Base-by-base conservation (phyloP, 768 basidiomycete species). In the Coprinopsis marcescibilis region DNA sequence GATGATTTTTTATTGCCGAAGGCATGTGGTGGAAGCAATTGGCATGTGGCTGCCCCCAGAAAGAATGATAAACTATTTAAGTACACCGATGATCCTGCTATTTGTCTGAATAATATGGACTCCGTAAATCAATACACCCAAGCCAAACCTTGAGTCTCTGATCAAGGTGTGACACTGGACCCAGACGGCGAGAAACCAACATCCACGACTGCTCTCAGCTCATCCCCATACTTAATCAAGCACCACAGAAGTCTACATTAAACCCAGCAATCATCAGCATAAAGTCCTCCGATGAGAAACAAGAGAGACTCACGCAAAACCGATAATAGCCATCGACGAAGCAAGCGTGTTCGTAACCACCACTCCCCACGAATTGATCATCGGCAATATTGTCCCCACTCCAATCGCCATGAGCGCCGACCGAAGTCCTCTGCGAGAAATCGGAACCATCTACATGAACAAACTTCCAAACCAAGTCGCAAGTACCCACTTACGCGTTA, bases 201-300 rank as follows among this genome's bases (percentile, higher is more conserved):
- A 20, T 43, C 41, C 11, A 43, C 26, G 14, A 30, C 6, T 13
- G 7, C 26, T 3, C 76, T 65, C 69, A 80, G 68, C 20, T 57
- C 57, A 30, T 66, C 66, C 3, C 76, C 77, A 37, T 77, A 72
- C 3, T 57, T 59, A 46, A 80, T 72, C 8, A 70, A 72, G 32
- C 69, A 39, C 64, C 66, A 67, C 2, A 79, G 41, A 17, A 76
- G n/a, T 35, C 77, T 78, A 48, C 37, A 20, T 23, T 2, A 21
- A 13, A 19, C 19, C 37, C 10, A 32, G 25, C 15, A 12, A 11
- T 21, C 27, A 12, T 30, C 19, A 4, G 12, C 15, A 20, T 61
- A 43, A 43, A 14, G 11, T 7, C 20, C 10, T 23, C 20, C 34
- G 48, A 17, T 8, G n/a, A 13, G 12, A 45, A 5, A n/a, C 15